These are phyloP conservation scores for Trichosporon inkin DNA, from an alignment of 1,284 basidiomycete genomes.

Conservation along the genomic window DNA sequence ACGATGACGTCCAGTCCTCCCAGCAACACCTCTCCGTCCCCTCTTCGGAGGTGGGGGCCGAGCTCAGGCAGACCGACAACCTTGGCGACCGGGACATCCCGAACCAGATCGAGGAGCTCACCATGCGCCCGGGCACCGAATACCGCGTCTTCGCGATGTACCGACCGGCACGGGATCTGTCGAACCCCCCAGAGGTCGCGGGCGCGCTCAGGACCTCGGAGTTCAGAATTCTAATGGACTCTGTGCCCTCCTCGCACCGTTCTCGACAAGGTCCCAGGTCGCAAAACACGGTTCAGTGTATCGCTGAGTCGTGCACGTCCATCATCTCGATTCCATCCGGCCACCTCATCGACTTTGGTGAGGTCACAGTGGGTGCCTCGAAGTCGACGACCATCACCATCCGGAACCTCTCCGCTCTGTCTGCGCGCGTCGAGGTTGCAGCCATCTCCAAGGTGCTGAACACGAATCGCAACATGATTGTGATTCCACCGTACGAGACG, in stretches of 20 bases:
- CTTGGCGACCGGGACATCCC: slow-evolving; percentile 33
- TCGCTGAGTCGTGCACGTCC: slow-evolving; percentile 53
- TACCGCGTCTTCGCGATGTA: slow-evolving; percentile 54
- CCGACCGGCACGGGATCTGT: slow-evolving; percentile 46
- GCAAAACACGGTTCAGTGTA: slow-evolving; percentile 36
- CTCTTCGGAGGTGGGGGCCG: background rate
- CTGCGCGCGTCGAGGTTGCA: slow-evolving; percentile 53
- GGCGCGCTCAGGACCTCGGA: slow-evolving; percentile 47
- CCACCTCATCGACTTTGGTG: slow-evolving; percentile 52
- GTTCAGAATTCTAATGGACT: slow-evolving; percentile 53
- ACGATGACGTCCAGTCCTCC: slow-evolving; percentile 31
- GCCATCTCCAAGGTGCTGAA: slow-evolving; percentile 55
- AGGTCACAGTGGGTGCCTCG: slow-evolving; percentile 54
- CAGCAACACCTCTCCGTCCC: background rate
- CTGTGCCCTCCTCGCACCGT: slow-evolving; percentile 31
- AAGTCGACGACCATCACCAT: slow-evolving; percentile 50
- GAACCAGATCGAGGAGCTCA: slow-evolving; percentile 54
- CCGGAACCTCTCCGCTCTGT: slow-evolving; percentile 51
- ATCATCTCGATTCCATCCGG: slow-evolving; percentile 50
- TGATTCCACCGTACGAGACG: slow-evolving; percentile 52
- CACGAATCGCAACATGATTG: slow-evolving; percentile 53
- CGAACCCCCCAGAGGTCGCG: slow-evolving; percentile 38
- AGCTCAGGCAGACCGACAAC: slow-evolving; percentile 17
- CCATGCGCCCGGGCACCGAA: slow-evolving; percentile 53
- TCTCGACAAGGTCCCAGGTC: slow-evolving; percentile 20